Evolutionary conservation across 2,329 filamentous ascomycete species (phyloP).

Genomic region (Neopestalotiopsis sp.): DNA sequence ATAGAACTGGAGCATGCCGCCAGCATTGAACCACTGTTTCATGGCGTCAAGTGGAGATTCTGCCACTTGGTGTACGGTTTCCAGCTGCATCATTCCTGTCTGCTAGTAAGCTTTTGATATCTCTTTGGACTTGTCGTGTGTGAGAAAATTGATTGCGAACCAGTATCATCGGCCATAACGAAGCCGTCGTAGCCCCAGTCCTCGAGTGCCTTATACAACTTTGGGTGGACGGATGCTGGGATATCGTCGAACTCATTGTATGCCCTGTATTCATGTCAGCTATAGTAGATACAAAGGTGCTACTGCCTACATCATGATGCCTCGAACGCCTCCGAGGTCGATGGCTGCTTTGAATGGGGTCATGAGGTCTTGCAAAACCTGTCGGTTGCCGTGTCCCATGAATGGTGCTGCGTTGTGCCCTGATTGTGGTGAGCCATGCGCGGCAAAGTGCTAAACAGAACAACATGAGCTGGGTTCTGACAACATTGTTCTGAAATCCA

Average conservation of each 20-base stretch:
- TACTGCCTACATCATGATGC: conserved; percentile 46
- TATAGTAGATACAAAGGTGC: no score
- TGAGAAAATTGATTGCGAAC: conserved; percentile 25
- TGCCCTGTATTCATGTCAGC: conserved; percentile 28
- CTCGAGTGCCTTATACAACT: conserved; percentile 42
- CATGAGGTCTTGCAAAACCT: conserved; percentile 47
- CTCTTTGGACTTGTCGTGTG: no score
- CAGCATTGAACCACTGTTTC: conserved; percentile 48
- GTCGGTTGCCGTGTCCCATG: conserved; percentile 47
- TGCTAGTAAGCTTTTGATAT: not conserved
- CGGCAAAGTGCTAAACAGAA: conserved; percentile 44
- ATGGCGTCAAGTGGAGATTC: conserved; percentile 43
- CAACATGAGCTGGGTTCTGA: not conserved
- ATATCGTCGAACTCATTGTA: conserved; percentile 48
- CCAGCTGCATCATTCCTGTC: conserved; percentile 37
- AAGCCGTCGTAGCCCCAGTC: conserved; percentile 47
- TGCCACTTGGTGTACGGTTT: conserved; percentile 42
- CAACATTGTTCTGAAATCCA: not conserved
- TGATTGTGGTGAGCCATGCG: conserved; percentile 46
- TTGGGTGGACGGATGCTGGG: conserved; percentile 43
- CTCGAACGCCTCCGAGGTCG: conserved; percentile 45
- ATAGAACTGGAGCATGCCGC: conserved; percentile 51
- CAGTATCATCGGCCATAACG: conserved; percentile 47
- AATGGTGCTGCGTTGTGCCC: conserved; percentile 49
- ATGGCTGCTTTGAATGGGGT: conserved; percentile 48